phyloP scores from a whole-genome alignment of 495 filamentous ascomycete species.

The Neurospora sp. region DNA sequence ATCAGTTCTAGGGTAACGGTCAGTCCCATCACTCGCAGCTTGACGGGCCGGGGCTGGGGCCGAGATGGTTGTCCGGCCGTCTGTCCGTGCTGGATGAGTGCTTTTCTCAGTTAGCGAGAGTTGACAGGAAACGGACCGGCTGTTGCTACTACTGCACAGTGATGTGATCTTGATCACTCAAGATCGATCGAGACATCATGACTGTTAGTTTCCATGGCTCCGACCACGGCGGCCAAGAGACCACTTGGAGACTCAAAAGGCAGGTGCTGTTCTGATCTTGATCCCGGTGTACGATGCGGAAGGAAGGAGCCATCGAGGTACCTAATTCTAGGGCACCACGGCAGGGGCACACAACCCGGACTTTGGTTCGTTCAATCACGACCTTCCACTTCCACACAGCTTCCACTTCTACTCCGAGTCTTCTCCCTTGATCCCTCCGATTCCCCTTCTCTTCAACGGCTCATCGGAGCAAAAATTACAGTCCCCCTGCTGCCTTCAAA shows the following conservation, averaged over 20 bases:
- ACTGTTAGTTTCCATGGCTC: background rate
- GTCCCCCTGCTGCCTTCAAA: background rate
- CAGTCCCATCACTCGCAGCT: background rate
- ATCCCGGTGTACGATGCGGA: background rate
- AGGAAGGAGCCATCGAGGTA: background rate
- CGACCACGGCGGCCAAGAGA: background rate
- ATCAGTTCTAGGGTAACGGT: background rate
- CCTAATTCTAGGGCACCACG: background rate
- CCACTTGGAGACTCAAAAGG: background rate
- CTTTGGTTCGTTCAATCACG: background rate
- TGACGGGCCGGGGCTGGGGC: background rate
- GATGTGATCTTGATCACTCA: background rate
- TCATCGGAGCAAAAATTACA: background rate
- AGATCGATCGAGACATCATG: background rate
- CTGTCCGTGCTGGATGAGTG: background rate
- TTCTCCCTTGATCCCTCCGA: background rate
- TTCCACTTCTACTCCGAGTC: background rate
- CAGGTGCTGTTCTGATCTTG: background rate
- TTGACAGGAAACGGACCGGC: background rate
- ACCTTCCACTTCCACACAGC: background rate
- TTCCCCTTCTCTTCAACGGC: background rate
- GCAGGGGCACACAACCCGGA: background rate
- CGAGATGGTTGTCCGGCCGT: background rate
- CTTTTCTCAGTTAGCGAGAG: background rate
- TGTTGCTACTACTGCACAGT: background rate